Percentiles rank a stretch among this genome's conserved stretches.
These are phyloP conservation scores for Colletotrichum spaethianum DNA, from an alignment of 2,329 filamentous ascomycete species.

Conservation along the genomic window DNA sequence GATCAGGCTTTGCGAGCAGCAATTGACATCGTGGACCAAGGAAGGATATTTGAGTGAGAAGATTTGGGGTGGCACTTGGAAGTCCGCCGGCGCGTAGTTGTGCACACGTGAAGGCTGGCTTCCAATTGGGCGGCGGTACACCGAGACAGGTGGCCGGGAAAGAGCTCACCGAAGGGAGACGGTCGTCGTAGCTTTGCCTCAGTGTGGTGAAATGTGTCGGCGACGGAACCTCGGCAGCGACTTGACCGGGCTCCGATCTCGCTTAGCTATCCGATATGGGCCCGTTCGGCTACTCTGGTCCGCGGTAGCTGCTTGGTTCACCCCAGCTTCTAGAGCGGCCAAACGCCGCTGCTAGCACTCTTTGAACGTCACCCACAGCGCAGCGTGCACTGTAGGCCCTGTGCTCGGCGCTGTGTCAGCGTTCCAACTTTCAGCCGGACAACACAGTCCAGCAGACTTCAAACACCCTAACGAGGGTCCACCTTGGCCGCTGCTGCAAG, in stretches of 20 bases:
- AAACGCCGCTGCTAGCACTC: neutral
- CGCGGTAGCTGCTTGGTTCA: neutral
- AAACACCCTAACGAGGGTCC: slow-evolving; percentile 15
- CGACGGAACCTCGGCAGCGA: neutral
- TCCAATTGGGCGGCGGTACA: neutral
- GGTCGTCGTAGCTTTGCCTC: neutral
- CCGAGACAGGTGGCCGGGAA: neutral
- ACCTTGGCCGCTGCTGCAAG: slow-evolving; percentile 7
- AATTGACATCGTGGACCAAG: too few species aligned
- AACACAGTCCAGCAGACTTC: slow-evolving; percentile 5
- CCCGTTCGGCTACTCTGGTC: neutral
- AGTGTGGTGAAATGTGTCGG: neutral
- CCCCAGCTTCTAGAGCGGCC: neutral
- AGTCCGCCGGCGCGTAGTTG: neutral
- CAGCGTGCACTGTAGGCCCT: neutral
- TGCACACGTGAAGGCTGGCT: neutral
- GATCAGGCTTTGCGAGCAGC: accelerated
- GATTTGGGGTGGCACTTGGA: neutral
- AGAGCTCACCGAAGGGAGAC: neutral
- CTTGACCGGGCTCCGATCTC: slow-evolving; percentile 19
- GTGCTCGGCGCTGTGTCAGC: slow-evolving; percentile 14
- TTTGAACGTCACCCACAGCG: neutral
- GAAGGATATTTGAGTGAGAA: neutral
- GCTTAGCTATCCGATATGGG: neutral
- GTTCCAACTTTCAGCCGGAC: neutral